A percentile compares a stretch with the other conserved stretches of the same genome.
Conservation (phyloP, 2,329 filamentous ascomycete species). For the Cladorrhinum sp. region DNA sequence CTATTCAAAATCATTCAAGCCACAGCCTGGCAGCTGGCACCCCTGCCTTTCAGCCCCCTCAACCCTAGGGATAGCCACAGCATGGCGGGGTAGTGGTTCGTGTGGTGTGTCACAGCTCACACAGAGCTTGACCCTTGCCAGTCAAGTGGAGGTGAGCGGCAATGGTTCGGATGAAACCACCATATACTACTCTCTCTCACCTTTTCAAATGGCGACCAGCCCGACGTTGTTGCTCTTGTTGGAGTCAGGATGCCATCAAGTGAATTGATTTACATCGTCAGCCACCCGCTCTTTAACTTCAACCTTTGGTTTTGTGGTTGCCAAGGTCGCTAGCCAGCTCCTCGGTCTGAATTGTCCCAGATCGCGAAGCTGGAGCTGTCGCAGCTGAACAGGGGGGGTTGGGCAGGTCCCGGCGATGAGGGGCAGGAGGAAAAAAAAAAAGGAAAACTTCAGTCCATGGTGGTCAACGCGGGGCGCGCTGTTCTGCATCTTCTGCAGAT, state of each 20-base stretch:
- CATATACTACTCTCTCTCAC: not conserved
- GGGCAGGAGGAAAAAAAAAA: not conserved
- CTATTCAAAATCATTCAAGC: not conserved
- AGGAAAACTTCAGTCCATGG: not conserved
- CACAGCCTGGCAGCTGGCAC: conserved; percentile 6
- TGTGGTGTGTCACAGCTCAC: not conserved
- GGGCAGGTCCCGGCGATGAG: too few relatives aligned
- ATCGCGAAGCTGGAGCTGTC: not conserved
- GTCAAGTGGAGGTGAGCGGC: not conserved
- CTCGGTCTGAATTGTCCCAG: not conserved
- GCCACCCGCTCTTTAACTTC: not conserved
- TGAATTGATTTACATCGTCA: not conserved
- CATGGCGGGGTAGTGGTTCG: not conserved
- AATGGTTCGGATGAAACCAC: not conserved
- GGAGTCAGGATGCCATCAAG: not conserved
- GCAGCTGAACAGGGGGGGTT: not conserved
- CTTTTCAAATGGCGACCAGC: not conserved
- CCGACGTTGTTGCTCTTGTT: not conserved
- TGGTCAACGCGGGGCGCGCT: not conserved
- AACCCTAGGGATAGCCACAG: not conserved
- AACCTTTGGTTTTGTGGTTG: not conserved
- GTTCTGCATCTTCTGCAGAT: not conserved
- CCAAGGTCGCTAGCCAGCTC: not conserved
- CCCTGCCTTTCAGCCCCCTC: not conserved
- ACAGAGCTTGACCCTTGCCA: not conserved